phyloP scores from a whole-genome alignment of 441 rosid genomes.

The Dalechampia spathulata region DNA sequence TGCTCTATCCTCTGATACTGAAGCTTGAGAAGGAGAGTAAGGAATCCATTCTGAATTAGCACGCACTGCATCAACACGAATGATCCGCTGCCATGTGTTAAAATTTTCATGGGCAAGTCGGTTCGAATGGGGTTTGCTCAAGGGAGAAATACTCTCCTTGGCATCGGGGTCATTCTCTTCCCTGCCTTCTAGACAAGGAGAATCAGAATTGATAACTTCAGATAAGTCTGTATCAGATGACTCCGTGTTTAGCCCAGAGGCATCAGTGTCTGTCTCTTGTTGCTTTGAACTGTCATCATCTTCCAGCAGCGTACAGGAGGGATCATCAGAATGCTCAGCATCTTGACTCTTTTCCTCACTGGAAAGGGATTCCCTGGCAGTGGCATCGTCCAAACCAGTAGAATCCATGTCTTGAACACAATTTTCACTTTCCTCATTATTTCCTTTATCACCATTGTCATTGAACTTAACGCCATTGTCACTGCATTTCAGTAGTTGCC shows the following conservation, averaged over 20 bases:
- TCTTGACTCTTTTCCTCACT: conserved; percentile 43
- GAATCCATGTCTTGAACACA: conserved; percentile 37
- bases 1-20: conserved; percentile 56
- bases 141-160: conserved; percentile 25
- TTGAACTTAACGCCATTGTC: conserved; percentile 30
- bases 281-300: conserved; percentile 32
- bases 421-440: conserved; percentile 27
- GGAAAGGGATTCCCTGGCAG: conserved; percentile 41
- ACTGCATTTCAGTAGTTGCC: conserved; percentile 35
- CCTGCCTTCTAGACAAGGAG: conserved; percentile 33
- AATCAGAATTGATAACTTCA: conserved; percentile 49
- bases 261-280: conserved; percentile 33
- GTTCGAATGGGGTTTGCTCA: conserved; percentile 26
- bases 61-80: conserved; percentile 87
- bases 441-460: conserved; percentile 24
- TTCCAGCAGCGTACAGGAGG: conserved; percentile 42
- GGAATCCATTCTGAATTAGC: conserved; percentile 79
- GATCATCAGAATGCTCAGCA: conserved; percentile 41
- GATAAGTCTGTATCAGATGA: conserved; percentile 67
- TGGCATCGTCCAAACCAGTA: conserved; percentile 57
- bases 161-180: conserved; percentile 33
- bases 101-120: conserved; percentile 44
- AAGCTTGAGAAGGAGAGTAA: conserved; percentile 46
- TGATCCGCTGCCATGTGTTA: conserved; percentile 83
- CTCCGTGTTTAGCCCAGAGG: conserved; percentile 48